Evolutionary conservation across 495 filamentous ascomycete genomes (phyloP), one percentile per base, ranked within the genome.

Genomic region (Neurospora pannonica): DNA sequence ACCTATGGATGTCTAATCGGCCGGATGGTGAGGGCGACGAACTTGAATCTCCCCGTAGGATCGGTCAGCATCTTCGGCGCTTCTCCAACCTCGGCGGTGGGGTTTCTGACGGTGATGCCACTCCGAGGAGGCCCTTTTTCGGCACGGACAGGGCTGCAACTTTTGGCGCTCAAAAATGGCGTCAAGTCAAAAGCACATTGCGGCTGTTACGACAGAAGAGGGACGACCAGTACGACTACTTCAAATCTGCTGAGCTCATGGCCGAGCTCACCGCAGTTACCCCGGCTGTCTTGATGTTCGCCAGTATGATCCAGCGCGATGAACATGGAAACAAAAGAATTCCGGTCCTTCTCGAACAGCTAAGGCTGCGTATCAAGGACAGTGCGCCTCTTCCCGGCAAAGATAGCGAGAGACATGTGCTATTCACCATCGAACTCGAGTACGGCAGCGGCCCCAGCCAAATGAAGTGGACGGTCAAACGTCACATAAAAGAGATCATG

Each of bases 381-480:
- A 97, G 92, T 77, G 78, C 81, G 6, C 88, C 88, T n/a, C 86
- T 89, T 46, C 88, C 83, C n/a, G 85, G 83, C 74, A 85, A 84
- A 71, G 83, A 89, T 24, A 91, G 90, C 74, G 93, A 95, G 81
- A 88, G 94, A 24, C 97, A 98, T 82, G 86, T 92, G 75, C 87
- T 94, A 5, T 97, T 99, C 79, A 90, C 92, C 38, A 94, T 99
- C 70, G 94, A 97, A 74, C 83, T 99, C 54, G 96, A 99, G 81
- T 99, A 99, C 83, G 96, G 96, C 6, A 98, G 91, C 78, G 96
- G 97, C 4, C 89, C 95, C 73, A 97, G 94, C 36, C 88, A 97
- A 71, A 98, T 99, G 96, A 95, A 94, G 77, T 99, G 96, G 96
- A 90, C 94, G 70, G 94, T 99, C 73, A 90, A 93, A 76, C 89